Evolutionary conservation across 352 stramenopile species (phyloP).

Genomic region (Phytophthora rubi): DNA sequence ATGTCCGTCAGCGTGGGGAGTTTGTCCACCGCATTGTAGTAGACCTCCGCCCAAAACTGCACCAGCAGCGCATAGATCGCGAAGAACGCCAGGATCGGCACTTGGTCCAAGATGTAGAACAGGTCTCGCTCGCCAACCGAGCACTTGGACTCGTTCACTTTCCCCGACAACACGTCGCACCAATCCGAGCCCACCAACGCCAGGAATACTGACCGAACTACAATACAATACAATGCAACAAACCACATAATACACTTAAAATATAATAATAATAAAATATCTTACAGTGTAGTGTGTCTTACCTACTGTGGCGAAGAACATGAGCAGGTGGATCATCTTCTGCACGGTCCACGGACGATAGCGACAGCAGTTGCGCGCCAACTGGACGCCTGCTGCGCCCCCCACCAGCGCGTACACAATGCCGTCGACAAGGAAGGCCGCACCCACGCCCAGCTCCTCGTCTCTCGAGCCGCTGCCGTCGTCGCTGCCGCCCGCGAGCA

Average conservation of each 20-base stretch:
- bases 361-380: slow-evolving; percentile 84
- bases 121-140: slow-evolving; percentile 70
- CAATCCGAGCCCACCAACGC: slow-evolving; percentile 78
- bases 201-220: slow-evolving; percentile 76
- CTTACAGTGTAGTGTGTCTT: neutral
- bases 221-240: slow-evolving; percentile 3
- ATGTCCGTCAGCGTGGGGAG: slow-evolving; percentile 62
- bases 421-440: slow-evolving; percentile 71
- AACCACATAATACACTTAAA: neutral
- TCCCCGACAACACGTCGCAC: slow-evolving; percentile 78
- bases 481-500: slow-evolving; percentile 8
- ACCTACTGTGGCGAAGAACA: slow-evolving; percentile 82
- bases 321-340: slow-evolving; percentile 88
- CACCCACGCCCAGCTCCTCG: slow-evolving; percentile 56
- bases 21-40: slow-evolving; percentile 88
- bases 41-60: slow-evolving; percentile 91
- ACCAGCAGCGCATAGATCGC: slow-evolving; percentile 82
- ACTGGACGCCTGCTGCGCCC: slow-evolving; percentile 61
- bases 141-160: slow-evolving; percentile 66
- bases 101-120: slow-evolving; percentile 88
- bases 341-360: slow-evolving; percentile 88
- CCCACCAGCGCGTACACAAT: slow-evolving; percentile 76
- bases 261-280: neutral
- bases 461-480: slow-evolving; percentile 22
- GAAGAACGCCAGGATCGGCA: slow-evolving; percentile 85